Evolutionary conservation across 108 stramenopile genomes (phyloP).

Genomic region (Schizochytrium sp.): DNA sequence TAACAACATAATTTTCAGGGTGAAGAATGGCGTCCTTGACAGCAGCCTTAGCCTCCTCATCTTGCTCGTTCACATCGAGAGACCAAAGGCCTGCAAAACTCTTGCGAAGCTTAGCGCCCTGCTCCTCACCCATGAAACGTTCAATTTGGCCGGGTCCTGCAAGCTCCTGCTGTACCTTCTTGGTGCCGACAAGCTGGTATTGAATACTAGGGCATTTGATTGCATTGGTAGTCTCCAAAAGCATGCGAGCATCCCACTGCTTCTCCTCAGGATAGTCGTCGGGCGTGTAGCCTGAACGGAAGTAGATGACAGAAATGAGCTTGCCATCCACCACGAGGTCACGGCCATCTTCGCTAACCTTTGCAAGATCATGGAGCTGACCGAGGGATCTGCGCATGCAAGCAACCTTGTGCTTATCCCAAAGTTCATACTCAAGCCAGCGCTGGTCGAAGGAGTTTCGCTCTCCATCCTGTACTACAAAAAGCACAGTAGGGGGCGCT

Average conservation of each 20-base stretch:
- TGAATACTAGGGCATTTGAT: slow-evolving; percentile 92
- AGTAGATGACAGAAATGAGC: slow-evolving; percentile 90
- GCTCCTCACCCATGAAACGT: slow-evolving; percentile 74
- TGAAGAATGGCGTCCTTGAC: slow-evolving; percentile 77
- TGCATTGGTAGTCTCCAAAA: slow-evolving; percentile 84
- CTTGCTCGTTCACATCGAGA: slow-evolving; percentile 80
- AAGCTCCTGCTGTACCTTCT: slow-evolving; percentile 97
- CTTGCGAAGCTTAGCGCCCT: slow-evolving; percentile 21
- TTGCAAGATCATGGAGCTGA: slow-evolving; percentile 60
- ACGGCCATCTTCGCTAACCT: neutral
- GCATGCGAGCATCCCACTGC: slow-evolving; percentile 89
- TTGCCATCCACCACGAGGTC: slow-evolving; percentile 37
- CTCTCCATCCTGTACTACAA: slow-evolving; percentile 95
- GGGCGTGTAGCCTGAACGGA: slow-evolving; percentile 95
- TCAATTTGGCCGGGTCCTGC: slow-evolving; percentile 86
- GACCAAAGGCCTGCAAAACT: slow-evolving; percentile 71
- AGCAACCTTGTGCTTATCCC: slow-evolving; percentile 81
- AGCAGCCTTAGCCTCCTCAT: slow-evolving; percentile 79
- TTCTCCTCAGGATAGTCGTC: slow-evolving; percentile 85
- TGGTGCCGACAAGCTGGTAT: slow-evolving; percentile 96
- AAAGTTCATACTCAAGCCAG: slow-evolving; percentile 88
- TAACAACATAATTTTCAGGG: slow-evolving; percentile 87
- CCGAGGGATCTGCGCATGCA: slow-evolving; percentile 84
- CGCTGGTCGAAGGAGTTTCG: slow-evolving; percentile 96
- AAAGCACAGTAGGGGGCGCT: slow-evolving; percentile 71